phyloP scores from a whole-genome alignment of 2,329 filamentous ascomycete genomes.

The Fusarium algeriense region DNA sequence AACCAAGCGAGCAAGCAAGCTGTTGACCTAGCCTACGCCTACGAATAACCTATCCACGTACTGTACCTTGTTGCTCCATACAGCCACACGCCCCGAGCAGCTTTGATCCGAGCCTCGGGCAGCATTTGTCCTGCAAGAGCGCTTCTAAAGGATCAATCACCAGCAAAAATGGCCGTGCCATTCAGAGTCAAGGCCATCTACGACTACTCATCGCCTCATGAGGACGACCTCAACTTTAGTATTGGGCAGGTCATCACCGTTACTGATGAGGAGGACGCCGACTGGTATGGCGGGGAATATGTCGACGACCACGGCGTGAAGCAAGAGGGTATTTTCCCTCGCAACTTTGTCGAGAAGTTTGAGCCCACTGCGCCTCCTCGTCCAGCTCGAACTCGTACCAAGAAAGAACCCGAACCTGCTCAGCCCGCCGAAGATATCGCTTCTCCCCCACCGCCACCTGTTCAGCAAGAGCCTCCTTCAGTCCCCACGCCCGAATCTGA shows the following conservation, averaged over 20 bases:
- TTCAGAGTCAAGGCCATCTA: slow-evolving; percentile 98
- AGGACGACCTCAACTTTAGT: slow-evolving; percentile 92
- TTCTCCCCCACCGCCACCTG: slow-evolving; percentile 51
- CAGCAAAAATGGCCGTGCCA: slow-evolving; percentile 72
- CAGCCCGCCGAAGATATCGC: slow-evolving; percentile 54
- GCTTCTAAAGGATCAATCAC: slow-evolving; percentile 52
- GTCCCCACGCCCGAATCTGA: slow-evolving; percentile 54
- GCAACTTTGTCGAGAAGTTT: slow-evolving; percentile 97
- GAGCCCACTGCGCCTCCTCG: slow-evolving; percentile 91
- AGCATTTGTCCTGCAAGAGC: slow-evolving; percentile 47
- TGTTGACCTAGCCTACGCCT: slow-evolving; percentile 40
- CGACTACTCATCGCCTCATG: slow-evolving; percentile 92
- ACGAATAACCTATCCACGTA: slow-evolving; percentile 28
- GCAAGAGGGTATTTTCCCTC: slow-evolving; percentile 89
- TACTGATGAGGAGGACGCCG: slow-evolving; percentile 89
- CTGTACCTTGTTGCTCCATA: slow-evolving; percentile 39
- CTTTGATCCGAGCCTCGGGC: slow-evolving; percentile 47
- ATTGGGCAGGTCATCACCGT: slow-evolving; percentile 93
- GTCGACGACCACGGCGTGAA: slow-evolving; percentile 79
- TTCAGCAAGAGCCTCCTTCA: slow-evolving; percentile 49
- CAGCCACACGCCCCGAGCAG: slow-evolving; percentile 45
- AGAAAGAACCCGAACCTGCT: slow-evolving; percentile 63
- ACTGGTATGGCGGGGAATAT: slow-evolving; percentile 95
- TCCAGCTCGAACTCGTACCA: slow-evolving; percentile 79
- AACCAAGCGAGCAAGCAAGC: slow-evolving; percentile 43